Evolutionary conservation across 2,329 filamentous ascomycete species (phyloP).

Genomic region (Phaeosphaeria sp.): DNA sequence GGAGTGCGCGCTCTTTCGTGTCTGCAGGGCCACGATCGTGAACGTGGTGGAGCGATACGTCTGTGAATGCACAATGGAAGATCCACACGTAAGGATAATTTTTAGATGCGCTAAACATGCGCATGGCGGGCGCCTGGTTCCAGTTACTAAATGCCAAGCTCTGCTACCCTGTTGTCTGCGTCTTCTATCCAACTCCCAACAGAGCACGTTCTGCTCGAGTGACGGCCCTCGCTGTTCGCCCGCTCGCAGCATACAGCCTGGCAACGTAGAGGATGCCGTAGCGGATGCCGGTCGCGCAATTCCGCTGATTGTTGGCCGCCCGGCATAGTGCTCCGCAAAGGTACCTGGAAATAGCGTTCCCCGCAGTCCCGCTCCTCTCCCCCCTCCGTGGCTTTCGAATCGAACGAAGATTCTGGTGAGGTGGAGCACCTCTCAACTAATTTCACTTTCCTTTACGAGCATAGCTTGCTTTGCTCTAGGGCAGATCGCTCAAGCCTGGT

Average conservation of each 20-base stretch:
- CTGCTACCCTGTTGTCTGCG: slow-evolving; percentile 14
- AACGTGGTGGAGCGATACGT: not conserved
- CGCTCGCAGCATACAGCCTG: not conserved
- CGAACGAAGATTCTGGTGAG: slow-evolving; percentile 21
- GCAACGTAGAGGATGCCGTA: slow-evolving; percentile 7
- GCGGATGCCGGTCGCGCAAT: slow-evolving; percentile 12
- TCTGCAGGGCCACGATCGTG: not conserved
- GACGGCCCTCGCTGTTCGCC: not conserved
- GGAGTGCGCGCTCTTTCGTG: not conserved
- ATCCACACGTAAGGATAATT: slow-evolving; percentile 1
- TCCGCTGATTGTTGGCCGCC: slow-evolving; percentile 4
- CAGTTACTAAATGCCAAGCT: slow-evolving; percentile 33
- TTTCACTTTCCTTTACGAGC: slow-evolving; percentile 11
- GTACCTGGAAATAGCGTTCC: slow-evolving; percentile 28
- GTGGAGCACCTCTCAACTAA: slow-evolving; percentile 24
- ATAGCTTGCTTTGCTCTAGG: slow-evolving; percentile 17
- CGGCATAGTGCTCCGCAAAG: not conserved
- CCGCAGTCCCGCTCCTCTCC: slow-evolving; percentile 25
- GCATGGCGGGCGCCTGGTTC: slow-evolving; percentile 22
- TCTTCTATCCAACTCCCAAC: not conserved
- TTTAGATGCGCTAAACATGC: slow-evolving; percentile 13
- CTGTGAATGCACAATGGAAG: slow-evolving; percentile 4
- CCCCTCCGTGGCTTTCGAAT: slow-evolving; percentile 18
- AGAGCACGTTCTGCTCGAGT: slow-evolving; percentile 10
- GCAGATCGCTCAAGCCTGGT: slow-evolving; percentile 10